Percentiles rank a stretch among this genome's conserved stretches.
phyloP scores from a whole-genome alignment of 225 moss, liverwort and hornwort genomes.

The Climacium dendroides region DNA sequence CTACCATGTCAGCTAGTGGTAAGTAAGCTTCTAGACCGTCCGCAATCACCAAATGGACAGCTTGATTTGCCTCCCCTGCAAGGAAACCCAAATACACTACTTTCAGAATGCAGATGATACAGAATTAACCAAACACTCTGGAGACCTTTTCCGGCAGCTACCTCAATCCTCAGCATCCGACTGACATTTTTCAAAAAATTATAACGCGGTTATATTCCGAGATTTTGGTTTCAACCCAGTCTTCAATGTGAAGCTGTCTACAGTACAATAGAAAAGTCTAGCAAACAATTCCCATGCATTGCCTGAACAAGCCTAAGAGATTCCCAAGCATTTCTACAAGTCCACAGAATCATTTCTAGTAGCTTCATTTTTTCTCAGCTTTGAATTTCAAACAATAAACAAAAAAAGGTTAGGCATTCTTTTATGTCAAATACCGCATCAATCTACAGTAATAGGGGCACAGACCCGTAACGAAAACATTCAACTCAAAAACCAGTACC shows the following conservation, averaged over 20 bases:
- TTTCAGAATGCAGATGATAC: not conserved
- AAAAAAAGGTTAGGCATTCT: too few species aligned
- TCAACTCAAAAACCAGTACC: constrained; percentile 2
- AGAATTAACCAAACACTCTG: not conserved
- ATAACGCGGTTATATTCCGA: not conserved
- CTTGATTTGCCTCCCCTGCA: constrained; percentile 55
- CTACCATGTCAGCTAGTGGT: constrained; percentile 70
- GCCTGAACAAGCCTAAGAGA: not conserved
- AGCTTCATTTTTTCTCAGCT: not conserved
- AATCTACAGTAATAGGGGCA: not conserved
- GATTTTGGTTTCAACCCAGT: not conserved
- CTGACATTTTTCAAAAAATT: not conserved
- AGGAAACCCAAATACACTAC: not conserved
- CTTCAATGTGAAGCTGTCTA: not conserved
- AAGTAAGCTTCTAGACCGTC: constrained; percentile 80
- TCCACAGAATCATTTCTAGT: not conserved
- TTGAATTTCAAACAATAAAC: not conserved
- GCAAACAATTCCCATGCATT: not conserved
- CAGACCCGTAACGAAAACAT: not conserved
- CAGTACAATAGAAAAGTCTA: not conserved
- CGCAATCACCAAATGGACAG: constrained; percentile 72
- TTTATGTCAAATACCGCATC: not conserved
- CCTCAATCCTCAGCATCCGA: not conserved
- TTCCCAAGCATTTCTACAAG: not conserved
- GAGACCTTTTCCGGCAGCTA: not conserved